A percentile compares a stretch with the other conserved stretches of the same genome.
These are phyloP conservation scores for Kwoniella heveanensis DNA, from an alignment of 768 basidiomycete species.

Conservation along the genomic window DNA sequence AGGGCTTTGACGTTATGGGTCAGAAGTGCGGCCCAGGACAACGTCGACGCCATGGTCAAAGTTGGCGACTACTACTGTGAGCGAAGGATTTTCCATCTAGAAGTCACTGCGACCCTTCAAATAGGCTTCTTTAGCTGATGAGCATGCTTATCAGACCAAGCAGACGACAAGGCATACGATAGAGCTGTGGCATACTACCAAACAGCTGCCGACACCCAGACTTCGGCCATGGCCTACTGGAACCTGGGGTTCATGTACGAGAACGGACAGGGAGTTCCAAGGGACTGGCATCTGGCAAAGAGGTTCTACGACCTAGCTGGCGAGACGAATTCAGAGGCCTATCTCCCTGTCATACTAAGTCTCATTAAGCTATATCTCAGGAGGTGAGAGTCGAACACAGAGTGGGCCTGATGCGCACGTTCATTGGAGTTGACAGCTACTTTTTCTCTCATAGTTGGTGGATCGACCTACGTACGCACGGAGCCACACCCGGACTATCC, in stretches of 20 bases:
- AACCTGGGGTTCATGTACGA: slow-evolving; percentile 99
- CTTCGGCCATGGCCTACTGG: slow-evolving; percentile 96
- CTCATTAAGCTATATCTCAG: slow-evolving; percentile 77
- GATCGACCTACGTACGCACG: slow-evolving; percentile 37
- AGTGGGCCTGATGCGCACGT: too few species aligned
- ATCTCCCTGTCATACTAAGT: slow-evolving; percentile 80
- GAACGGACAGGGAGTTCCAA: slow-evolving; percentile 83
- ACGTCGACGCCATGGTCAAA: slow-evolving; percentile 96
- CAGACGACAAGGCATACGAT: slow-evolving; percentile 63
- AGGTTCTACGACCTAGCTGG: slow-evolving; percentile 88
- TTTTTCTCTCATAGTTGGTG: slow-evolving; percentile 34
- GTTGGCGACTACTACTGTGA: slow-evolving; percentile 91
- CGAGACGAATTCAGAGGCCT: slow-evolving; percentile 85
- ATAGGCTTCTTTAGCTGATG: slow-evolving; percentile 7
- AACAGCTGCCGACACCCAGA: slow-evolving; percentile 86
- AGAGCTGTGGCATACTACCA: slow-evolving; percentile 94
- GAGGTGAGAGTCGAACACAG: too few species aligned
- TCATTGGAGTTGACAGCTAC: neutral
- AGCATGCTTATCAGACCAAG: slow-evolving; percentile 5
- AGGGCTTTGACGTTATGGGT: slow-evolving; percentile 91
- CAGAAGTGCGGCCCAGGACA: slow-evolving; percentile 86
- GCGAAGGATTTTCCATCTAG: slow-evolving; percentile 11
- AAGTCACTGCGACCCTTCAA: neutral
- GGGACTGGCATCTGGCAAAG: slow-evolving; percentile 97
- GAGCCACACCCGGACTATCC: slow-evolving; percentile 37